Conservation (phyloP, 176 grass and related monocot genomes). For the Elaeis guineensis region DNA sequence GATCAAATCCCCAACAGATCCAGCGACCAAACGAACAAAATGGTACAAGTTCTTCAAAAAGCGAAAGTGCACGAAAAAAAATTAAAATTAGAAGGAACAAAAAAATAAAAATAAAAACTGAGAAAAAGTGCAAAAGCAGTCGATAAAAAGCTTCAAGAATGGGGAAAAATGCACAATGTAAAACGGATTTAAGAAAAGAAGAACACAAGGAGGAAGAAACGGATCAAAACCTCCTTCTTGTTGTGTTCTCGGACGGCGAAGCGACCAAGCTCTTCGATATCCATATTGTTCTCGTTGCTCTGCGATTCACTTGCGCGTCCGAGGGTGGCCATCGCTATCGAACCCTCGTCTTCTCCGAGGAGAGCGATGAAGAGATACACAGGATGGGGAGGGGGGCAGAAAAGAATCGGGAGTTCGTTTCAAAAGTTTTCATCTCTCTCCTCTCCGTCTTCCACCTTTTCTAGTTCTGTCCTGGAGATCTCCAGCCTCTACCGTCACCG, state of each 20-base stretch:
- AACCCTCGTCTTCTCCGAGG: too few relatives aligned
- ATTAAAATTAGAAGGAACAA: slow-evolving; percentile 4
- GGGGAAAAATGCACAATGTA: background rate
- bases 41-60: slow-evolving; percentile 3
- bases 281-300: slow-evolving; percentile 38
- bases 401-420: too few relatives aligned
- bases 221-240: slow-evolving; percentile 50
- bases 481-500: too few relatives aligned
- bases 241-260: slow-evolving; percentile 90
- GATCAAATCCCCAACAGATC: background rate
- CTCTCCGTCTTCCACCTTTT: too few relatives aligned
- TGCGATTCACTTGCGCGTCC: slow-evolving; percentile 14
- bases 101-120: background rate
- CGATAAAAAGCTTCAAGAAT: background rate
- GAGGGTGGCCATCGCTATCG: slow-evolving; percentile 19
- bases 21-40: slow-evolving; percentile 11
- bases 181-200: background rate
- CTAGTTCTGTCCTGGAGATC: too few relatives aligned
- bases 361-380: too few relatives aligned
- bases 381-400: too few relatives aligned
- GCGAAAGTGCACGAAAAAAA: background rate
- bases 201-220: background rate
- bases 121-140: background rate
- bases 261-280: slow-evolving; percentile 63
- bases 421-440: too few relatives aligned